Percentiles rank a stretch among this genome's conserved stretches.
Conservation (phyloP, 305 asterid genomes). For the Fraxinus dipetala region DNA sequence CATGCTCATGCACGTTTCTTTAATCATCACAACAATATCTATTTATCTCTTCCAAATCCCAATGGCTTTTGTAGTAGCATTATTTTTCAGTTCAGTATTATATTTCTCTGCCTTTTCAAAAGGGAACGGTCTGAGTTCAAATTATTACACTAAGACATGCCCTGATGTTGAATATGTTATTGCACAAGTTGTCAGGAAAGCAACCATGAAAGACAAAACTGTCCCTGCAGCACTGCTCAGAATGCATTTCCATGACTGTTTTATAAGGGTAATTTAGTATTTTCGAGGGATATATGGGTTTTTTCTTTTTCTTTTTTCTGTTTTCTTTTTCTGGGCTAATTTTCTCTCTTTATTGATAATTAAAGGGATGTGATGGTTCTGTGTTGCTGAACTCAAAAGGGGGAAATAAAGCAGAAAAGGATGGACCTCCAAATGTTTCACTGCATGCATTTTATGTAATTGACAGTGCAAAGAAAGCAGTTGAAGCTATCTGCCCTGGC, state of each 20-base stretch:
- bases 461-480: constrained; percentile 55
- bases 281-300: background rate
- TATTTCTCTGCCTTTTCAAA: constrained; percentile 17
- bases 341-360: background rate
- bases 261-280: constrained; percentile 39
- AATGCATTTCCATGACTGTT: constrained; percentile 64
- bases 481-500: constrained; percentile 67
- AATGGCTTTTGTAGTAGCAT: constrained; percentile 26
- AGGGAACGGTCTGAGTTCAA: constrained; percentile 39
- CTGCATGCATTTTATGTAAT: constrained; percentile 74
- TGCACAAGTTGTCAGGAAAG: constrained; percentile 33
- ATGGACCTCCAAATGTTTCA: constrained; percentile 60
- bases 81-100: constrained; percentile 9
- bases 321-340: background rate
- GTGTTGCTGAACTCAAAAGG: constrained; percentile 57
- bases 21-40: background rate
- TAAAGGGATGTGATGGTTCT: constrained; percentile 81
- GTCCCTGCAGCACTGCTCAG: constrained; percentile 59
- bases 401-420: constrained; percentile 66
- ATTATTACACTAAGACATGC: constrained; percentile 42
- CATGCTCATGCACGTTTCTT: background rate
- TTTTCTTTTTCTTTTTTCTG: background rate
- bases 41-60: background rate
- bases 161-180: constrained; percentile 40
- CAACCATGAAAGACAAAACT: constrained; percentile 35